Conservation (phyloP, 495 filamentous ascomycete species). For the Hypoxylon trugodes region DNA sequence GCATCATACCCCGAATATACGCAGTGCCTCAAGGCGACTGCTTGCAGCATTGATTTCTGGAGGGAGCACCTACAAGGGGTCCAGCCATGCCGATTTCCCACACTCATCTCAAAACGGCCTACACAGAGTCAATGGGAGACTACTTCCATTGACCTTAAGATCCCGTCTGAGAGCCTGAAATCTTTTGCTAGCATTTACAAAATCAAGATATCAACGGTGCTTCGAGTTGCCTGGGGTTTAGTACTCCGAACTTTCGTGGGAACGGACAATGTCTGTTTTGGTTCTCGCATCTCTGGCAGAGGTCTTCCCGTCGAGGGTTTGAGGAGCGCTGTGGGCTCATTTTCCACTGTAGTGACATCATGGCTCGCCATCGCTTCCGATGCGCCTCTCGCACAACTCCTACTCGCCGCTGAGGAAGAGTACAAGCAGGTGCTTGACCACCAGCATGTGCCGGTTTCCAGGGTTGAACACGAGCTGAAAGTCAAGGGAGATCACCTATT, state of each 20-base stretch:
- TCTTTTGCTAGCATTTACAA: constrained; percentile 47
- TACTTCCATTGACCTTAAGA: constrained; percentile 48
- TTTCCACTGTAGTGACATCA: constrained; percentile 52
- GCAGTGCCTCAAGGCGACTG: constrained; percentile 45
- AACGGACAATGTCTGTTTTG: constrained; percentile 52
- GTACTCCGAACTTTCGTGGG: constrained; percentile 55
- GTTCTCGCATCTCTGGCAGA: constrained; percentile 53
- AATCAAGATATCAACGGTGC: constrained; percentile 45
- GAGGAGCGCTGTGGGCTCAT: constrained; percentile 52
- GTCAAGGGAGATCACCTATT: constrained; percentile 53
- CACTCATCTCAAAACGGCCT: constrained; percentile 37
- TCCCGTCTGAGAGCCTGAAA: constrained; percentile 46
- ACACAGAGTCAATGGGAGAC: constrained; percentile 44
- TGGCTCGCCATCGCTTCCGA: constrained; percentile 43
- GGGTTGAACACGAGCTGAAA: constrained; percentile 54
- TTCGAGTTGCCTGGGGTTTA: constrained; percentile 59
- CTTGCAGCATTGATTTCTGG: constrained; percentile 54
- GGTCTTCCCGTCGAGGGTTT: constrained; percentile 50
- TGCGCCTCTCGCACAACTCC: constrained; percentile 43
- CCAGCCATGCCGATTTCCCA: constrained; percentile 52
- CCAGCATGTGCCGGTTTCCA: constrained; percentile 53
- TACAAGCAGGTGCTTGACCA: constrained; percentile 46
- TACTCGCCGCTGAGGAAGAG: constrained; percentile 49
- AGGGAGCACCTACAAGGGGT: constrained; percentile 47
- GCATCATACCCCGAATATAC: constrained; percentile 52